Evolutionary conservation across 805 yeast species (phyloP).

Genomic region (Debaryomyces hansenii): DNA sequence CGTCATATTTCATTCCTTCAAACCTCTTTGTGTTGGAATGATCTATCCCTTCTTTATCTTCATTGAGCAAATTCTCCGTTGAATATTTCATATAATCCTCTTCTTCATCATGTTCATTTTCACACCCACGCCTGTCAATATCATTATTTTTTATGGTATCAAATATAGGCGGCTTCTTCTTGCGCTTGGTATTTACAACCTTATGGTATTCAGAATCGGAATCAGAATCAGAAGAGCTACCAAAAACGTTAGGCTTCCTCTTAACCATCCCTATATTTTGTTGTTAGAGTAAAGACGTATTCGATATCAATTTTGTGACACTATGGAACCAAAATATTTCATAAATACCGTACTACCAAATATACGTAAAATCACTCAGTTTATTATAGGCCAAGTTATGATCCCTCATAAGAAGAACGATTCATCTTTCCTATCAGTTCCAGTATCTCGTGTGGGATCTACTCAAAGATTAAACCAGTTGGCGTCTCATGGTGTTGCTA

Average conservation of each 20-base stretch:
- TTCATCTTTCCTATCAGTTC: conserved; percentile 28
- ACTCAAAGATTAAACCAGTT: conserved; percentile 30
- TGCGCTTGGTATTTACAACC: background rate
- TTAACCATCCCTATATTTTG: background rate
- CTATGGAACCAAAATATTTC: background rate
- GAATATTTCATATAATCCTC: conserved; percentile 13
- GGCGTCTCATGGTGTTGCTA: conserved; percentile 7
- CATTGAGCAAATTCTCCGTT: background rate
- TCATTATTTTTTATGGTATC: background rate
- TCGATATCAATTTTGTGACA: background rate
- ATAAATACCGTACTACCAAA: too few relatives aligned
- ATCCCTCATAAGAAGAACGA: conserved; percentile 28
- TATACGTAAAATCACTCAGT: too few relatives aligned
- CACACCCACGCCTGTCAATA: background rate
- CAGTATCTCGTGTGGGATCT: conserved; percentile 38
- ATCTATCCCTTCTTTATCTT: background rate
- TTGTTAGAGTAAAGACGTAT: background rate
- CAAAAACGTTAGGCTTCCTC: conserved; percentile 1
- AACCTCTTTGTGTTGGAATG: background rate
- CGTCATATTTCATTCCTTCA: background rate
- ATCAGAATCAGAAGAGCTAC: conserved; percentile 3
- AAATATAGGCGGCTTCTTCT: background rate
- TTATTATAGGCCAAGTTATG: conserved; percentile 13
- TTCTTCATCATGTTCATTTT: background rate
- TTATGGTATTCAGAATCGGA: background rate